Evolutionary conservation across 768 basidiomycete genomes (phyloP), one percentile per base, ranked within the genome.

Genomic region (Omphalotus guepiniiformis): DNA sequence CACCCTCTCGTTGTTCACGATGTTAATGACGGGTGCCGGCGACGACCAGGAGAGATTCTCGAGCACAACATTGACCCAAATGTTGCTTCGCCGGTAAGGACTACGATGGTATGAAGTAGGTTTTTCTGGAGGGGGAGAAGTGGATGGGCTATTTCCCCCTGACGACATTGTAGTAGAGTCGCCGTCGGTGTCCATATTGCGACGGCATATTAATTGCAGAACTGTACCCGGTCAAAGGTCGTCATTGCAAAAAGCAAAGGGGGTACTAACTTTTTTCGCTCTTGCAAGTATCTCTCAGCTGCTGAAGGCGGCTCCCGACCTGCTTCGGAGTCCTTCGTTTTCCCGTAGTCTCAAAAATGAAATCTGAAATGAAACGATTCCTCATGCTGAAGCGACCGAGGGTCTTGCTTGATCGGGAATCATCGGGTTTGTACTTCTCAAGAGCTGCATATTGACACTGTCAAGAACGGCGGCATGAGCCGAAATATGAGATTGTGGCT

Each of bases 341-440:
- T 8, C 79, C 76, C 6, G 79, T 81, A 22, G 58, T 62, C 11
- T 65, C 64, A 60, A 68, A 67, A 55, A 82, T 80, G 56, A 78
- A 74, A 50, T 81, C 75, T 38, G 80, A 77, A 53, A 82, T 76
- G 64, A 79, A 82, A 36, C 76, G 71, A 65, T 82, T 82, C 44
- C 80, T 73, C 63, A 75, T 73, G 21, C 80, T 79, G 58, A 74
- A 79, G 39, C 80, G 70, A n/a, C 73, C 76, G 4, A 78, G 65
- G 29, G 70, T 68, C 43, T 71, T 65, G 42, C 71, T 71, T 39
- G 76, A 72, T 54, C 74, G 70, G 52, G 71, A 71, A 51, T 71
- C 70, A 41, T 73, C 67, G 27, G 74, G 75, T 43, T 70, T 65
- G 58, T 81, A 80, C 39, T 65, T 72, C 58, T 68, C 70, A 49